Base-by-base conservation (phyloP, 2,329 filamentous ascomycete species). In the Mariannaea elegans region DNA sequence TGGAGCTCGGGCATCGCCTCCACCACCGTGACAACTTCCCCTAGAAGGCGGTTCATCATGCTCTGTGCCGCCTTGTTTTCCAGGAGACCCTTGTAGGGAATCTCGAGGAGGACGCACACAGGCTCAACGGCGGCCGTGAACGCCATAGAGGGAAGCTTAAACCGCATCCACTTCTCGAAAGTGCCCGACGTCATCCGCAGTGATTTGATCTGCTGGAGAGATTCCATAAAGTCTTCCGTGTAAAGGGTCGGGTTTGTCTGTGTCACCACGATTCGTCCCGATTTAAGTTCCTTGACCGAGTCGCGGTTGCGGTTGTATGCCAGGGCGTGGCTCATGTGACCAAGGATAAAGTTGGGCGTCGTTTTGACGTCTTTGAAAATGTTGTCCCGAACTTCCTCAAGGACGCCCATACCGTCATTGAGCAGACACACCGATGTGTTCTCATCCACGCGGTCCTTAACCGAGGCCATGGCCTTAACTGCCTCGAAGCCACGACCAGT, bases 61-160 rank as follows among this genome's bases (percentile, higher is more conserved):
- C 84, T 81, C 14, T 85, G 86, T 0, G 91, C 82, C 36, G 85
- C 80, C 62, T 81, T 82, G 75, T 94, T 94, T 69, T 85, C 83
- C 7, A 90, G 77, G 0, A 98, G 76, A 45, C 87, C 81, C 41
- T 90, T 87, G 72, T 96, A 97, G 24, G 85, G 83, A 67, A 89
- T 87, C 68, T 96, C 91, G 50, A 96, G 83, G 8, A 97, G 79
- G 2, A 91, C 89, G 4, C 92, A 94, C 5, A 97, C 80, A 0
- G 94, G 89, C 64, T 97, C 94, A 54, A 96, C 86, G 24, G 95
- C 83, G 46, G 88, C 86, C 62, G 90, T 89, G 66, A 94, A 86
- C 2, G 92, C 87, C 34, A 97, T 81, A 45, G 89, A 90, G 45
- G 94, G 90, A 3, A 98, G 84, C 75, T 97, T 95, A 67, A 86